Base-by-base conservation (phyloP, 768 basidiomycete genomes). In the Lactarius evosmus region DNA sequence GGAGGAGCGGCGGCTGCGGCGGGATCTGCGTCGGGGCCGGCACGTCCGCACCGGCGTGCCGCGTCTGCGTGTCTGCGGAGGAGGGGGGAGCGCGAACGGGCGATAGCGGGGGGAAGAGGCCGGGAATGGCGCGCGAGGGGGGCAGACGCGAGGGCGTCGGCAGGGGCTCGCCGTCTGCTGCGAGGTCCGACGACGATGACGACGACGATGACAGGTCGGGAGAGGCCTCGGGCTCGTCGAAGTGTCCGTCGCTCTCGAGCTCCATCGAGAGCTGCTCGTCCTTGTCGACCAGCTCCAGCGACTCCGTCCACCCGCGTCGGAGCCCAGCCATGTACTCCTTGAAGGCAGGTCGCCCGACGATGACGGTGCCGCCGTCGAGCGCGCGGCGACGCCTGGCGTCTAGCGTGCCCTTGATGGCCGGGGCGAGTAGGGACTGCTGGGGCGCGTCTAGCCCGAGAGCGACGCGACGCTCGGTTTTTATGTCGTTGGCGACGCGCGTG, bases 281-380 rank as follows among this genome's bases (percentile, higher is more conserved):
- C 38, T 78, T 75, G 71, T 92, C 89, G 58, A 88, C 77, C 56
- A 83, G 82, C 53, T 87, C 81, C 34, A 93, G 74, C 1, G 84
- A 79, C 32, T 86, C 86, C 22, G 87, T 85, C 91, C 92, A 99
- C 2, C 97, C 97, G 59, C 83, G 80, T 71, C 82, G 84, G 46
- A 98, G 72, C 3, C 96, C 97, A 60, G 86, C 81, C 84, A 98
- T 85, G 74, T 91, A 98, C 77, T 99, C 97, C 77, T 98, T 99
- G 75, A 96, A 82, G 0, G 93, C 90, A 38, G 91, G 85, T 56
- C 97, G 84, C 4, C 97, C 97, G 33, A 99, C 74, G 61, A 99
- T 78, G 61, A 97, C 81, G 44, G 86, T 81, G 2, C 95, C 96
- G 14, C 95, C 95, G n/a, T 86, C 84, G 9, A 92, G 78, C 65